Percentiles rank a stretch among this genome's conserved stretches.
Evolutionary conservation across 2,329 filamentous ascomycete species (phyloP).

Genomic region (Dendryphion nanum): DNA sequence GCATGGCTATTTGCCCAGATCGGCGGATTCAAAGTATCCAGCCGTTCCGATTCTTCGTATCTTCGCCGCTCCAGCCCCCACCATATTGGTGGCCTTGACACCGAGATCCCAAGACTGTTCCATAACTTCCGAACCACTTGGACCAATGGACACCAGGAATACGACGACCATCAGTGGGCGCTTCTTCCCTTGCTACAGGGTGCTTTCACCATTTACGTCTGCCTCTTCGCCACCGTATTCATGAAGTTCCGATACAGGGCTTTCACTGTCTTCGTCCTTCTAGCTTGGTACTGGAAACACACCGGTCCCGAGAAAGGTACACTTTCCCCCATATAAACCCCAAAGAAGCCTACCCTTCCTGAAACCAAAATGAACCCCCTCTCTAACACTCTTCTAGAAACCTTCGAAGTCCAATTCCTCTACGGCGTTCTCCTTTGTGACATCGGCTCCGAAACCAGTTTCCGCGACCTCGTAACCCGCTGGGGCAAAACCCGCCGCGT

Average conservation of each 20-base stretch:
- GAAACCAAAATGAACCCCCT: not conserved
- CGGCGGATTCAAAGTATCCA: conserved; percentile 50
- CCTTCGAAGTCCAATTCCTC: conserved; percentile 53
- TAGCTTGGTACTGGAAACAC: conserved; percentile 51
- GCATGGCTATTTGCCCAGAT: conserved; percentile 52
- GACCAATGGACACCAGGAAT: conserved; percentile 52
- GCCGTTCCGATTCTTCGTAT: conserved; percentile 52
- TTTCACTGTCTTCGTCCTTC: conserved; percentile 46
- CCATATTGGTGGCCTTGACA: conserved; percentile 43
- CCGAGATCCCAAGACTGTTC: conserved; percentile 47
- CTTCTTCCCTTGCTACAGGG: conserved; percentile 50
- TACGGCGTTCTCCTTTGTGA: conserved; percentile 55
- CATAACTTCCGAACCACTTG: conserved; percentile 49
- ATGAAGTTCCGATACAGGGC: conserved; percentile 51
- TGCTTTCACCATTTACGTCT: conserved; percentile 52
- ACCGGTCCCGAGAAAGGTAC: conserved; percentile 47
- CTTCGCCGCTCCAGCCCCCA: conserved; percentile 51
- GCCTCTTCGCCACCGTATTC: conserved; percentile 48
- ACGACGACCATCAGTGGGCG: conserved; percentile 58
- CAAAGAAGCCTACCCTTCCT: no score
- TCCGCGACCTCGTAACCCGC: conserved; percentile 45
- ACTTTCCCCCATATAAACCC: conserved; percentile 14
- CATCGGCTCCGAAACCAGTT: conserved; percentile 47
- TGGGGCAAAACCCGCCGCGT: conserved; percentile 39
- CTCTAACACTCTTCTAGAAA: no score